Conservation (phyloP, 192 early-diverging fungal genomes). For the Coemansia sp. region DNA sequence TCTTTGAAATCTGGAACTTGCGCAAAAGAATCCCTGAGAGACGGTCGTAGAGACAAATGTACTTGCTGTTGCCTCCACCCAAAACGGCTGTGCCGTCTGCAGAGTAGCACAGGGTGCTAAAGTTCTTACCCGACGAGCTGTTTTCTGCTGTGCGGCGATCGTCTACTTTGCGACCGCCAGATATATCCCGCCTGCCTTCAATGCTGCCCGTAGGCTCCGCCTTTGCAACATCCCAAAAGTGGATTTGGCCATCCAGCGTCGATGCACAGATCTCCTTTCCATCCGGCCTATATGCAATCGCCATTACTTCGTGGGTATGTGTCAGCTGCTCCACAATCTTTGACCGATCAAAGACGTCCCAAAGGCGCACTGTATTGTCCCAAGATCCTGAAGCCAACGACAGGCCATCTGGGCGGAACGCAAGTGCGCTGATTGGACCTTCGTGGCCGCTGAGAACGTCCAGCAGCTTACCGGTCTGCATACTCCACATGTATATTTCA, state of each 20-base stretch:
- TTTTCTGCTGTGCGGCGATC: constrained; percentile 84
- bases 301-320: constrained; percentile 82
- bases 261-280: constrained; percentile 83
- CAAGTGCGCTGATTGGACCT: constrained; percentile 82
- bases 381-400: constrained; percentile 85
- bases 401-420: constrained; percentile 83
- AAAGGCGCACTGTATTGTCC: constrained; percentile 86
- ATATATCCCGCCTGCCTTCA: constrained; percentile 92
- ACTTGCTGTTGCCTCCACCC: constrained; percentile 93
- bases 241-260: constrained; percentile 90
- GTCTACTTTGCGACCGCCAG: constrained; percentile 76
- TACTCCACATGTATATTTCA: constrained; percentile 98
- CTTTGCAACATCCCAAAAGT: constrained; percentile 89
- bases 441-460: constrained; percentile 93
- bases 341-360: constrained; percentile 92
- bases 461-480: constrained; percentile 97
- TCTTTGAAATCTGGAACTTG: constrained; percentile 89
- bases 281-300: constrained; percentile 86
- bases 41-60: constrained; percentile 94
- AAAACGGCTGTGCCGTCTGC: constrained; percentile 91
- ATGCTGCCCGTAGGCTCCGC: constrained; percentile 71
- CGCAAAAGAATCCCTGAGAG: constrained; percentile 71
- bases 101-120: constrained; percentile 92
- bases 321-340: constrained; percentile 74
- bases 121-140: constrained; percentile 79